Conservation (phyloP, 169 alveolate species). For the Plasmodium billcollinsi region DNA sequence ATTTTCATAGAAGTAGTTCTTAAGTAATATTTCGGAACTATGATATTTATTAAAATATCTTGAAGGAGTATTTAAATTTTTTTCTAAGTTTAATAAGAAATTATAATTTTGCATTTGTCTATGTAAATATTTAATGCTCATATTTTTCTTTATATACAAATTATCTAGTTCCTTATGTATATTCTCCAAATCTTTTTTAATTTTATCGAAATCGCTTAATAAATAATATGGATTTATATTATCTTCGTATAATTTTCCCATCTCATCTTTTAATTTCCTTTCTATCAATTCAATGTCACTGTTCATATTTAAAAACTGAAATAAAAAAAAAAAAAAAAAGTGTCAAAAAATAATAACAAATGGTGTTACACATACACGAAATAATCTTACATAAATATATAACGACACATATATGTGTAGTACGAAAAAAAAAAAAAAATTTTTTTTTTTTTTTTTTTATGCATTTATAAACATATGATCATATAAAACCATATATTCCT, state of each 20-base stretch:
- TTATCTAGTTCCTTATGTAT: slow-evolving; percentile 37
- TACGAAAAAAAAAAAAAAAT: neutral
- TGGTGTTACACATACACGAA: neutral
- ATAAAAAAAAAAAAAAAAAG: neutral
- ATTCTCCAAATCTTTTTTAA: slow-evolving; percentile 43
- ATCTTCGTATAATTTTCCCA: slow-evolving; percentile 71
- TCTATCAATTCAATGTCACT: slow-evolving; percentile 68
- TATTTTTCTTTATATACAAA: slow-evolving; percentile 53
- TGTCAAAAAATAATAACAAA: neutral
- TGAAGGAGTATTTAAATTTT: slow-evolving; percentile 47
- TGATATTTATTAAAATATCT: slow-evolving; percentile 44
- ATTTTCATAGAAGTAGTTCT: slow-evolving; percentile 51
- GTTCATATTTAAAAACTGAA: slow-evolving; percentile 59
- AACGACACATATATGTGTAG: neutral
- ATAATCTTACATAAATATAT: neutral
- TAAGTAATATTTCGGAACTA: slow-evolving; percentile 37
- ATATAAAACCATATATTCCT: neutral
- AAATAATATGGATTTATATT: slow-evolving; percentile 58
- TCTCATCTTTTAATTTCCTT: slow-evolving; percentile 55
- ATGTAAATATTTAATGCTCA: slow-evolving; percentile 39
- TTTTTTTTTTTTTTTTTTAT: neutral
- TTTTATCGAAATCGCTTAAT: slow-evolving; percentile 54
- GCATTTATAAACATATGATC: neutral
- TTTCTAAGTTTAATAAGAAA: slow-evolving; percentile 51
- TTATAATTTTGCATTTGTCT: slow-evolving; percentile 76